Percentiles rank a stretch among this genome's conserved stretches.
These are phyloP conservation scores for Boletus subcaerulescens DNA, from an alignment of 768 basidiomycete species.

Conservation along the genomic window DNA sequence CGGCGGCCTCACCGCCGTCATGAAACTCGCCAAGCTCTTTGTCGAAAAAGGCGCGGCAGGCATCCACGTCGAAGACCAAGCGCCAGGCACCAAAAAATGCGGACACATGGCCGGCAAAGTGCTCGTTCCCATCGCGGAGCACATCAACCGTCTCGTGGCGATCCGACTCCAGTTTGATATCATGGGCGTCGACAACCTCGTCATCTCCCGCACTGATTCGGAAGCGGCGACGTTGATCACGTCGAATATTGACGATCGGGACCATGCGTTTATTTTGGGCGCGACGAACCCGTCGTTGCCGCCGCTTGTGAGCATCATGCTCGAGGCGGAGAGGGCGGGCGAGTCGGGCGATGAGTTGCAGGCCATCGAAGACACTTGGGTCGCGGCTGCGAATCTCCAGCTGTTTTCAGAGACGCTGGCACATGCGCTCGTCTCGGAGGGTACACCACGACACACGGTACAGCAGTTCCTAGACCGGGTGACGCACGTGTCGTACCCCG, in stretches of 20 bases:
- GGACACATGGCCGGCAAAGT: conserved; percentile 96
- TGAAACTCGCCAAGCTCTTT: conserved; percentile 99
- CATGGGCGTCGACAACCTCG: conserved; percentile 95
- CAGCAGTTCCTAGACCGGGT: conserved; percentile 63
- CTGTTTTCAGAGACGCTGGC: conserved; percentile 75
- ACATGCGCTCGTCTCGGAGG: conserved; percentile 61
- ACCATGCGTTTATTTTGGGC: conserved; percentile 96
- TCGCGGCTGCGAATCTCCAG: conserved; percentile 68
- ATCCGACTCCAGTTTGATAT: conserved; percentile 97
- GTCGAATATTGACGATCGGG: conserved; percentile 95
- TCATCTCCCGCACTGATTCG: conserved; percentile 92
- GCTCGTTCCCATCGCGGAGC: conserved; percentile 94
- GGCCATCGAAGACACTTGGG: conserved; percentile 87
- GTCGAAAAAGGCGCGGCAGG: conserved; percentile 98
- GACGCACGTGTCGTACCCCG: conserved; percentile 63
- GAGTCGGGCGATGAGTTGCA: conserved; percentile 80
- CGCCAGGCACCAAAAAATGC: conserved; percentile 95
- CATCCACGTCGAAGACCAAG: conserved; percentile 97
- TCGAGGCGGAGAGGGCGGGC: conserved; percentile 77
- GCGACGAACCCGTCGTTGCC: conserved; percentile 70
- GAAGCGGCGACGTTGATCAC: conserved; percentile 97
- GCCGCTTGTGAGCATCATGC: conserved; percentile 78
- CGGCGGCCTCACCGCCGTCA: conserved; percentile 95
- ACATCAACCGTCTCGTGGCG: conserved; percentile 96
- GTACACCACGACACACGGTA: conserved; percentile 45